phyloP scores from a whole-genome alignment of 2,329 filamentous ascomycete genomes.

The Aspergillus viridinutans region DNA sequence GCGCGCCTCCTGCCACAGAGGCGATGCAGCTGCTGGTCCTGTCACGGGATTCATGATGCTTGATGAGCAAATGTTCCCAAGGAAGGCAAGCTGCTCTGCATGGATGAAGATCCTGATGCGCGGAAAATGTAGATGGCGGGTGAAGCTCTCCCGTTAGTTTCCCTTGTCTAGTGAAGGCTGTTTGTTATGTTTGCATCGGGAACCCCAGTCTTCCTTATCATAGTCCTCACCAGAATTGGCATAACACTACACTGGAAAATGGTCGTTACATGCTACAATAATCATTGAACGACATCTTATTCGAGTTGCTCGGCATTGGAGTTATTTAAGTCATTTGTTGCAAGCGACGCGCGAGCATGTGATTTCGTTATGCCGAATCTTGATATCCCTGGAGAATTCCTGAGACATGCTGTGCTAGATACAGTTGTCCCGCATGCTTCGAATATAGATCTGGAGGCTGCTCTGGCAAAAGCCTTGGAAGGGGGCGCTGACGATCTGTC shows the following conservation, averaged over 20 bases:
- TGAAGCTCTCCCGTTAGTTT: conserved; percentile 17
- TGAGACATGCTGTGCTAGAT: conserved; percentile 40
- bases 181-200: conserved; percentile 28
- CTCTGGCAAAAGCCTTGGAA: conserved; percentile 45
- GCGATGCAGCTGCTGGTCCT: conserved; percentile 49
- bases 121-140: conserved; percentile 22
- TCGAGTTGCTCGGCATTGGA: not conserved
- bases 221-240: too few relatives aligned
- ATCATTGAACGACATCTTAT: not conserved
- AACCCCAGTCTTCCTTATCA: conserved; percentile 2
- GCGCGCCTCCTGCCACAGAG: conserved; percentile 74
- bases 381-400: conserved; percentile 38
- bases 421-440: conserved; percentile 43
- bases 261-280: not conserved
- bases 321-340: not conserved
- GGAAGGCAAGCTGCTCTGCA: conserved; percentile 2
- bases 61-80: conserved; percentile 3
- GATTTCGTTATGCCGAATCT: conserved; percentile 30
- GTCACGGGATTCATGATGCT: conserved; percentile 52
- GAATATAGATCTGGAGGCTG: conserved; percentile 34
- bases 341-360: conserved; percentile 17
- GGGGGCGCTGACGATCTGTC: conserved; percentile 39
- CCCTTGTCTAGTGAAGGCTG: conserved; percentile 5
- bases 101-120: conserved; percentile 7
- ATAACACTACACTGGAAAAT: not conserved